Conservation (phyloP, 768 basidiomycete genomes). For the Trametes cingulata region DNA sequence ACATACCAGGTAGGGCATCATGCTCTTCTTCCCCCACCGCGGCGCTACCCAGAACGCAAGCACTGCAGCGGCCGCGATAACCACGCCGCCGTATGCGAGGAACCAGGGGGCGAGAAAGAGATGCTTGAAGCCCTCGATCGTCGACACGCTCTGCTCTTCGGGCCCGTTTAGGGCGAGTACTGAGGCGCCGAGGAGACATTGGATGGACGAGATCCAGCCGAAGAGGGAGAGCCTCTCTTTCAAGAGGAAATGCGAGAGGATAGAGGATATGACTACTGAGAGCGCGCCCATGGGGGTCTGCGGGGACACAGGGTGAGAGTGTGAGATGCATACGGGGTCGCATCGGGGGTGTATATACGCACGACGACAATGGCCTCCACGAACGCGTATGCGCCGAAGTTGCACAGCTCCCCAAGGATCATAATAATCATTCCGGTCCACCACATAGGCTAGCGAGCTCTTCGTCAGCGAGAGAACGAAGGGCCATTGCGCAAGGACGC, state of each 20-base stretch:
- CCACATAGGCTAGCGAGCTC: constrained; percentile 40
- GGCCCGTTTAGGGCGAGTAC: constrained; percentile 89
- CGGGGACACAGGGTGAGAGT: background rate
- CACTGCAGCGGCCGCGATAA: constrained; percentile 58
- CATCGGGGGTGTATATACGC: constrained; percentile 27
- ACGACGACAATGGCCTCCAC: constrained; percentile 88
- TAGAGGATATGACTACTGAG: constrained; percentile 90
- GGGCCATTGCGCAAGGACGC: constrained; percentile 11
- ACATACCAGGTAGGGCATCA: constrained; percentile 69
- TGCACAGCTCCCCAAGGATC: constrained; percentile 33
- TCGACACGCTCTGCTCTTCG: constrained; percentile 62
- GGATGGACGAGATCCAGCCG: constrained; percentile 88
- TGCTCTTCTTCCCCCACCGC: constrained; percentile 83
- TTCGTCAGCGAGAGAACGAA: background rate
- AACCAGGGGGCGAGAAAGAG: constrained; percentile 84
- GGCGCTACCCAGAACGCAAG: constrained; percentile 81
- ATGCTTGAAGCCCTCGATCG: constrained; percentile 66
- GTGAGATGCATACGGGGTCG: background rate
- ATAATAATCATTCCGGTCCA: constrained; percentile 53
- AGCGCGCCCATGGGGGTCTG: constrained; percentile 92
- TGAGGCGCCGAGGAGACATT: constrained; percentile 84
- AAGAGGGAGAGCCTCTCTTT: constrained; percentile 90
- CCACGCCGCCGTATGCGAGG: constrained; percentile 59
- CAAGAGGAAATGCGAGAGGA: constrained; percentile 87
- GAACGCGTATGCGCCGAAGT: constrained; percentile 69